Percentiles rank a stretch among this genome's conserved stretches.
Evolutionary conservation across 345 rosid species (phyloP).

Genomic region (Brassica carinata): DNA sequence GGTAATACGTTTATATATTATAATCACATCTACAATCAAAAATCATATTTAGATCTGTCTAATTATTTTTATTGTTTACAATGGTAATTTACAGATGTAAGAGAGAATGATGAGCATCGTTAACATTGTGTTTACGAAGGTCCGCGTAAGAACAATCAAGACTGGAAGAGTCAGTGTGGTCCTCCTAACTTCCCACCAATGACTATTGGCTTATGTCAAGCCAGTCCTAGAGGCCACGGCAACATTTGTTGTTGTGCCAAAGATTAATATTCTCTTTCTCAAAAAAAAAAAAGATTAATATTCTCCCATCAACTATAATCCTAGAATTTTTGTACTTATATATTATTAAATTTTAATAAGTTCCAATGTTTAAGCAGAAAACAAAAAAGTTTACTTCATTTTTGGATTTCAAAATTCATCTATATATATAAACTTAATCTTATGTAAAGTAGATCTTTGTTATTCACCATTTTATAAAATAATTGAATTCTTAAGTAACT

Average conservation of each 20-base stretch:
- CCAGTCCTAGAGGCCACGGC: slow-evolving; percentile 35
- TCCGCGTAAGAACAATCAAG: background rate
- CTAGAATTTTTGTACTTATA: background rate
- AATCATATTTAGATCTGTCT: background rate
- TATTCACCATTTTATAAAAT: background rate
- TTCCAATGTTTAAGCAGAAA: no score
- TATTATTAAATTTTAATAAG: background rate
- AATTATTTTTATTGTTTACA: background rate
- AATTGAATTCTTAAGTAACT: background rate
- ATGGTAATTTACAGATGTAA: background rate
- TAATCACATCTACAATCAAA: background rate
- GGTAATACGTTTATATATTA: background rate
- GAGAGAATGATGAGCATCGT: background rate
- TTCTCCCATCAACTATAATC: background rate
- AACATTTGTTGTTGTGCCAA: slow-evolving; percentile 22
- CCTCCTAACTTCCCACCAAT: background rate
- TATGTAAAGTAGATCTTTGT: background rate
- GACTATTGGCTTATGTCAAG: slow-evolving; percentile 20
- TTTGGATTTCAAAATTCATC: background rate
- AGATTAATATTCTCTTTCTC: background rate
- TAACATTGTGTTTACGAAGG: background rate
- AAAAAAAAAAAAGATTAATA: background rate
- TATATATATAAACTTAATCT: background rate
- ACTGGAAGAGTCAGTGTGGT: slow-evolving; percentile 30
- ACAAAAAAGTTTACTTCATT: background rate